Conservation (phyloP, 768 basidiomycete genomes). For the Russula dissimulans region DNA sequence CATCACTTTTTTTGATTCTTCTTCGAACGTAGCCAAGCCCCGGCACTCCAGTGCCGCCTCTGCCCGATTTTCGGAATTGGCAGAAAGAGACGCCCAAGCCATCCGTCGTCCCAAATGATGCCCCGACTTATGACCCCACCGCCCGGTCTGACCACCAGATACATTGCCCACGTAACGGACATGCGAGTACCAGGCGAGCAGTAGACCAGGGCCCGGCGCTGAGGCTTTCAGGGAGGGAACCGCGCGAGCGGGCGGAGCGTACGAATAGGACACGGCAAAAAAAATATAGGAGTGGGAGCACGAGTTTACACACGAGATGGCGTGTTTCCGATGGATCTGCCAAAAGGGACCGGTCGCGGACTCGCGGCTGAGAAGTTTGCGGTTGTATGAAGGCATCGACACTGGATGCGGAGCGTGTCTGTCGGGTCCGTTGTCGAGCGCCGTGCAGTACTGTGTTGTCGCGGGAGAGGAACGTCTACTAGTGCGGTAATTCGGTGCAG, state of each 20-base stretch:
- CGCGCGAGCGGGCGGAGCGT: conserved; percentile 29
- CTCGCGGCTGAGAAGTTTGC: conserved; percentile 53
- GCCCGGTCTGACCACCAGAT: conserved; percentile 67
- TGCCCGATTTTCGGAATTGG: conserved; percentile 49
- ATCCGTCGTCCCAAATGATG: conserved; percentile 44
- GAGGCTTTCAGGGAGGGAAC: conserved; percentile 33
- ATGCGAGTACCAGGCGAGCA: conserved; percentile 65
- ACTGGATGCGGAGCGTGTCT: conserved; percentile 41
- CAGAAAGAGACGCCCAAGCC: conserved; percentile 59
- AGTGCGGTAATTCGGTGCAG: no score
- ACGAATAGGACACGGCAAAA: conserved; percentile 12
- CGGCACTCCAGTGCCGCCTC: conserved; percentile 31
- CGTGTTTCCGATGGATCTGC: background rate
- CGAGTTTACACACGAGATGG: conserved; percentile 45
- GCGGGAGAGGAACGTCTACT: no score
- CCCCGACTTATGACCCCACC: conserved; percentile 47
- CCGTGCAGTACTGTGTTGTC: no score
- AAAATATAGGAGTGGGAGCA: conserved; percentile 26
- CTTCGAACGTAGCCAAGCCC: conserved; percentile 54
- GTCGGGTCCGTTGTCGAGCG: conserved; percentile 32
- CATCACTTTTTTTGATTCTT: conserved; percentile 67
- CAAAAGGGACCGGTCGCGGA: no score
- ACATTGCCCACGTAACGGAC: conserved; percentile 79
- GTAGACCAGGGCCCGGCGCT: conserved; percentile 37
- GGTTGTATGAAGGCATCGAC: conserved; percentile 51